These are phyloP conservation scores for Mitragyna speciosa DNA, from an alignment of 257 asterid genomes.

Conservation along the genomic window DNA sequence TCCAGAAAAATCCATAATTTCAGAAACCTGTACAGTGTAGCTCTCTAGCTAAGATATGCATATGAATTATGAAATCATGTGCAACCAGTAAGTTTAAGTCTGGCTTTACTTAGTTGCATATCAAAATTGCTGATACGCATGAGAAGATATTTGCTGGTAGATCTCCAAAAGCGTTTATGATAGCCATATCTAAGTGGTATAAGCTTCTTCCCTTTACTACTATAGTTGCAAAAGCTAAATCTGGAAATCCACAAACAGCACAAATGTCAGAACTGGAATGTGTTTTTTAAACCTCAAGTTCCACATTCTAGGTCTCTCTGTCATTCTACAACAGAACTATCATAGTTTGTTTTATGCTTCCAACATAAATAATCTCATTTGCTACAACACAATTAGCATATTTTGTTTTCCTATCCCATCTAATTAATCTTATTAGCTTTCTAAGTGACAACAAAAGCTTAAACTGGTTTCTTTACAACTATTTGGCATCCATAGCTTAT, in stretches of 20 bases:
- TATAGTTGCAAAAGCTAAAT: neutral
- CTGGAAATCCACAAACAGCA: neutral
- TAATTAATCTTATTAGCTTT: too few relatives aligned
- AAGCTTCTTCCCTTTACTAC: neutral
- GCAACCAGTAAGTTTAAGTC: neutral
- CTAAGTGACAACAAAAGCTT: too few relatives aligned
- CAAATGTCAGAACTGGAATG: neutral
- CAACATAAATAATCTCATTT: neutral
- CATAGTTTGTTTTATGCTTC: neutral
- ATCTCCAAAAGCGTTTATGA: neutral
- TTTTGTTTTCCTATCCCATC: too few relatives aligned
- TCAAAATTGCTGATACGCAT: neutral
- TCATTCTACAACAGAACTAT: neutral
- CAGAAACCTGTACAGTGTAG: too few relatives aligned
- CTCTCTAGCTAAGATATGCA: neutral
- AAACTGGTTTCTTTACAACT: too few relatives aligned
- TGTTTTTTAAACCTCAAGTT: neutral
- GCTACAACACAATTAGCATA: too few relatives aligned
- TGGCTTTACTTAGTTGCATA: neutral
- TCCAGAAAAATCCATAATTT: too few relatives aligned
- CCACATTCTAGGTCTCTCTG: neutral
- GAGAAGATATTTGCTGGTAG: neutral
- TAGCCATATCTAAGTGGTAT: neutral
- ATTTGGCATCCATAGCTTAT: too few relatives aligned
- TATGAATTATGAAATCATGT: neutral